phyloP scores from a whole-genome alignment of 2,329 filamentous ascomycete species.

The Pseudofabraea citricarpa region DNA sequence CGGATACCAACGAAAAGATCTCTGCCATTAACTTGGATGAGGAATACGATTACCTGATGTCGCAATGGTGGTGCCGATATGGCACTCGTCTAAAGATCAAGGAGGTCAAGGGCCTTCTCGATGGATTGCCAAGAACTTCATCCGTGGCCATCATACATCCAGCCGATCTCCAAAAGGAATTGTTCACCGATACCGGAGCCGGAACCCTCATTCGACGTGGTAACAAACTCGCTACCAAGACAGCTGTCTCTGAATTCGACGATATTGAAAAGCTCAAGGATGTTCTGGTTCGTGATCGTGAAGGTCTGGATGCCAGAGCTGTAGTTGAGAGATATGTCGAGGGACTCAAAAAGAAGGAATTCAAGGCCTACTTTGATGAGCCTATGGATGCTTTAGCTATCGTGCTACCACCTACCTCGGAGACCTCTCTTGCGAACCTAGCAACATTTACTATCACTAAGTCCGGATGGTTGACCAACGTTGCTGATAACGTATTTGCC shows the following conservation, averaged over 20 bases:
- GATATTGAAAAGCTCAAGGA: conserved; percentile 75
- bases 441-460: conserved; percentile 92
- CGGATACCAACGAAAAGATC: conserved; percentile 90
- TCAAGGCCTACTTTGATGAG: conserved; percentile 94
- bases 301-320: conserved; percentile 74
- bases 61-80: conserved; percentile 90
- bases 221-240: conserved; percentile 77
- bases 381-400: conserved; percentile 89
- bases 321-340: conserved; percentile 86
- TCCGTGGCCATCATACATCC: conserved; percentile 98
- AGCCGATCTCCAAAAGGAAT: conserved; percentile 89
- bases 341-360: conserved; percentile 68
- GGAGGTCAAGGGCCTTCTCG: conserved; percentile 91
- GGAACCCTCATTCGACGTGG: conserved; percentile 90
- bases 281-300: conserved; percentile 74
- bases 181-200: conserved; percentile 93
- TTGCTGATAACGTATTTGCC: conserved; percentile 91
- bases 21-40: conserved; percentile 96
- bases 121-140: conserved; percentile 82
- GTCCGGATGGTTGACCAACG: conserved; percentile 88
- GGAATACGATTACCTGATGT: conserved; percentile 90
- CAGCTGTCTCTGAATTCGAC: conserved; percentile 67
- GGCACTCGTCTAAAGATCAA: conserved; percentile 95
- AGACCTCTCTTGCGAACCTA: conserved; percentile 70
- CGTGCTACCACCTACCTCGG: conserved; percentile 68